phyloP scores from a whole-genome alignment of 1,284 basidiomycete genomes.

The Pyrrhoderma noxium region DNA sequence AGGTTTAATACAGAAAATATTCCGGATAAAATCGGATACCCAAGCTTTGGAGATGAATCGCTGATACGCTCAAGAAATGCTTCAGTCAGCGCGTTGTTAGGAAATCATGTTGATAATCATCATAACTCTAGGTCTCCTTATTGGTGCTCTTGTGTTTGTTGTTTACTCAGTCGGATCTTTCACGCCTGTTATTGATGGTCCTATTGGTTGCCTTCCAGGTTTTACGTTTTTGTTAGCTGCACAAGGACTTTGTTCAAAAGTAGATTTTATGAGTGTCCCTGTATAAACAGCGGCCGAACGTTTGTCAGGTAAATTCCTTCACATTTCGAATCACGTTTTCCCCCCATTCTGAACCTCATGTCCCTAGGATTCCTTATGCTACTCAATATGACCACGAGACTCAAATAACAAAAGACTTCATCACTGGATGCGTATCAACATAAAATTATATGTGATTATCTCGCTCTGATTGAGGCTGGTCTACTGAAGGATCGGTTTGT shows the following conservation, averaged over 20 bases:
- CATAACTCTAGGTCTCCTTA: not conserved
- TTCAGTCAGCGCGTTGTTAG: slow-evolving; percentile 27
- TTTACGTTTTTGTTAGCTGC: slow-evolving; percentile 36
- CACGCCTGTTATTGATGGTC: slow-evolving; percentile 33
- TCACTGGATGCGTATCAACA: slow-evolving; percentile 39
- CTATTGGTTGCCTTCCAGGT: slow-evolving; percentile 33
- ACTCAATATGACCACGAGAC: slow-evolving; percentile 36
- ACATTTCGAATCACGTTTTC: slow-evolving; percentile 32
- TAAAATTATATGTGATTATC: not conserved
- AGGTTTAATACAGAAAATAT: slow-evolving; percentile 29
- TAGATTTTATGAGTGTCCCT: slow-evolving; percentile 38
- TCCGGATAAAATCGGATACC: slow-evolving; percentile 30
- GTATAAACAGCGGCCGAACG: slow-evolving; percentile 36
- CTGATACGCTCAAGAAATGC: slow-evolving; percentile 36
- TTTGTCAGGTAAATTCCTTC: slow-evolving; percentile 34
- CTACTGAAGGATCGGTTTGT: slow-evolving; percentile 36
- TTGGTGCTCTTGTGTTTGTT: slow-evolving; percentile 32
- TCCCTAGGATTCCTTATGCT: slow-evolving; percentile 31
- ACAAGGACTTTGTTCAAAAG: slow-evolving; percentile 30
- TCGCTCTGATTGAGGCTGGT: not conserved
- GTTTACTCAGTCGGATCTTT: slow-evolving; percentile 33
- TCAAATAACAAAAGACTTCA: slow-evolving; percentile 35
- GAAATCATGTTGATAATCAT: not conserved
- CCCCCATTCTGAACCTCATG: slow-evolving; percentile 34
- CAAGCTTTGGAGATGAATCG: slow-evolving; percentile 24